A percentile compares a stretch with the other conserved stretches of the same genome.
Conservation (phyloP, 768 basidiomycete species). For the Harrya chromipes region DNA sequence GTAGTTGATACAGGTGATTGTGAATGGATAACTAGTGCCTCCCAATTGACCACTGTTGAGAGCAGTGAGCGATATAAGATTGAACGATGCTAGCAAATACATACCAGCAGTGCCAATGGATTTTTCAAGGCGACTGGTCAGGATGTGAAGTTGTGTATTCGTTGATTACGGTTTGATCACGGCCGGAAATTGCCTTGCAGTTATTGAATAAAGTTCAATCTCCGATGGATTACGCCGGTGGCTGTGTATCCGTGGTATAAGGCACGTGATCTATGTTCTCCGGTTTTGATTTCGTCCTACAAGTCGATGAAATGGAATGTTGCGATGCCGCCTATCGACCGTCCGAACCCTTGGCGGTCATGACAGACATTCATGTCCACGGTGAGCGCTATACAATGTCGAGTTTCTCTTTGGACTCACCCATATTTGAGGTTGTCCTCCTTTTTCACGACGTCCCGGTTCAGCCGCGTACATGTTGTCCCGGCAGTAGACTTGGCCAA, state of each 20-base stretch:
- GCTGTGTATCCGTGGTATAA: neutral
- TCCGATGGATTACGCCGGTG: conserved; percentile 21
- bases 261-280: conserved; percentile 10
- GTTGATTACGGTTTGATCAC: conserved; percentile 20
- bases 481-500: neutral
- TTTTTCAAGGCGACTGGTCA: conserved; percentile 81
- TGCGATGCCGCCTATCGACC: conserved; percentile 63
- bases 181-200: conserved; percentile 26
- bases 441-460: neutral
- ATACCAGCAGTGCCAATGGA: conserved; percentile 85
- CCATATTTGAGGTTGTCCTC: neutral
- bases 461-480: neutral
- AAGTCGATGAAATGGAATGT: conserved; percentile 69
- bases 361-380: conserved; percentile 20
- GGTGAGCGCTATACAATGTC: conserved; percentile 16
- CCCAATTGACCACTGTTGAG: conserved; percentile 85
- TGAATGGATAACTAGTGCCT: conserved; percentile 56
- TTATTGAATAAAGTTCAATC: conserved; percentile 29
- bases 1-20: conserved; percentile 20
- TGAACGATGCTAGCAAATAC: conserved; percentile 15
- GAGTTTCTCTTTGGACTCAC: neutral
- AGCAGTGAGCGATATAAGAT: conserved; percentile 7
- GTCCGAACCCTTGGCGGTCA: conserved; percentile 43
- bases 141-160: conserved; percentile 12
- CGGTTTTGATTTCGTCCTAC: neutral